Evolutionary conservation across 2,329 filamentous ascomycete genomes (phyloP).

Genomic region (Pyrenophora graminea): DNA sequence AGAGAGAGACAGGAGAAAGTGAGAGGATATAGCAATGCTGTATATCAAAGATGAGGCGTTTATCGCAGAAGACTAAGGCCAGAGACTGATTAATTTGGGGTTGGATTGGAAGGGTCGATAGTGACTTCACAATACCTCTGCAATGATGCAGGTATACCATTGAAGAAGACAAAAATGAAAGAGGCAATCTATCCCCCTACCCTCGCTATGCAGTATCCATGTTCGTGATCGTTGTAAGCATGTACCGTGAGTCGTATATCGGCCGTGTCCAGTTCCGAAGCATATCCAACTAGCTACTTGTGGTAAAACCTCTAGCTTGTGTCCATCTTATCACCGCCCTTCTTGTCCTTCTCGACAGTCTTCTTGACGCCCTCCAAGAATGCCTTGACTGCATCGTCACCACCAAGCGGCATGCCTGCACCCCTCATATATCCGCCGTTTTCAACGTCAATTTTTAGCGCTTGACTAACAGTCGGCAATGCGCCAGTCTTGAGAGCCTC

Average conservation of each 20-base stretch:
- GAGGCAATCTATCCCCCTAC: background rate
- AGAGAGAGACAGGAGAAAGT: background rate
- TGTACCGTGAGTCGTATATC: conserved; percentile 10
- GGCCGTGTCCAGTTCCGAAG: conserved; percentile 3
- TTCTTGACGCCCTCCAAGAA: conserved; percentile 89
- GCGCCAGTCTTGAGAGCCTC: conserved; percentile 89
- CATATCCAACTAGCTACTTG: background rate
- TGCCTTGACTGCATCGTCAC: conserved; percentile 84
- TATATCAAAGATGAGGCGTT: background rate
- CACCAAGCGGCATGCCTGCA: conserved; percentile 81
- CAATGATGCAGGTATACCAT: too few relatives aligned
- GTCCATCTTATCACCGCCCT: conserved; percentile 40
- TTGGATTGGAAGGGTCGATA: too few relatives aligned
- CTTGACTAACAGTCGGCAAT: conserved; percentile 85
- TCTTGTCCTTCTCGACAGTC: conserved; percentile 63
- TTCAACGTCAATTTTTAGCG: conserved; percentile 76
- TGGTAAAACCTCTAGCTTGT: conserved; percentile 22
- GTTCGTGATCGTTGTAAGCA: conserved; percentile 4
- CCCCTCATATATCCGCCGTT: conserved; percentile 82
- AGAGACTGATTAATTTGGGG: too few relatives aligned
- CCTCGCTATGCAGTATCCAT: background rate
- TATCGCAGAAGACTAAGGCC: too few relatives aligned
- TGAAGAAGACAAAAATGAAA: background rate
- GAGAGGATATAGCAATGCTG: background rate
- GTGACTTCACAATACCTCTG: too few relatives aligned